These are phyloP conservation scores for Lachnellula subtilissima DNA, from an alignment of 2,329 filamentous ascomycete species.

Conservation along the genomic window DNA sequence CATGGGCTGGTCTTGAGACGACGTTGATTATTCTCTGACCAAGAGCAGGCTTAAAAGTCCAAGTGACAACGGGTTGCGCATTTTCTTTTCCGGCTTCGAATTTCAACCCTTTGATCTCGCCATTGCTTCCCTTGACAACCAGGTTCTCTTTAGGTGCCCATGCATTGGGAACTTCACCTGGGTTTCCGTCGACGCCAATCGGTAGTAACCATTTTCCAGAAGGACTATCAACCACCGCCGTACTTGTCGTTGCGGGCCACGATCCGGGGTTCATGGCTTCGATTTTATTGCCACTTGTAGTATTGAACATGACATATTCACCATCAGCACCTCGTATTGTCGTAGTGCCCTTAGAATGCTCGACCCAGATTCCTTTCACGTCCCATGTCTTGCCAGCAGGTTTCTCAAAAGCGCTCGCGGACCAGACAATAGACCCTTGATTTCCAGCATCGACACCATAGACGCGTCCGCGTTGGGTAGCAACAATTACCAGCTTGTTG, in stretches of 20 bases:
- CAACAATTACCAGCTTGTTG: slow-evolving; percentile 76
- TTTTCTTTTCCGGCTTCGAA: slow-evolving; percentile 42
- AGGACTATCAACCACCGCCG: slow-evolving; percentile 48
- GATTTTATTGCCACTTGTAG: slow-evolving; percentile 46
- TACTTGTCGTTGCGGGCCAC: slow-evolving; percentile 40
- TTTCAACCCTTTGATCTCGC: slow-evolving; percentile 51
- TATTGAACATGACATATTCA: slow-evolving; percentile 54
- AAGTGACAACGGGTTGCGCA: slow-evolving; percentile 49
- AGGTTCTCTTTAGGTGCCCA: slow-evolving; percentile 49
- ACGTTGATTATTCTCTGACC: slow-evolving; percentile 66
- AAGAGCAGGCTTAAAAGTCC: slow-evolving; percentile 66
- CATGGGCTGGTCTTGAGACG: slow-evolving; percentile 65
- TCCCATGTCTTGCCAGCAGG: slow-evolving; percentile 54
- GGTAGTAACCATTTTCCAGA: slow-evolving; percentile 51
- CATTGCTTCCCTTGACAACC: slow-evolving; percentile 46
- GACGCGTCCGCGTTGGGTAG: slow-evolving; percentile 72
- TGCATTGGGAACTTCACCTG: slow-evolving; percentile 42
- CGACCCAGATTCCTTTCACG: slow-evolving; percentile 61
- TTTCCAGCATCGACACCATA: slow-evolving; percentile 75
- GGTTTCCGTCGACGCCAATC: slow-evolving; percentile 46
- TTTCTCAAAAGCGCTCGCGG: slow-evolving; percentile 56
- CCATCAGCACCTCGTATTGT: slow-evolving; percentile 42
- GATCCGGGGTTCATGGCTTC: slow-evolving; percentile 39
- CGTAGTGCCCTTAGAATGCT: slow-evolving; percentile 47
- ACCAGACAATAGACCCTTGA: slow-evolving; percentile 73